Base-by-base conservation (phyloP, 768 basidiomycete genomes). In the Hypholoma fasciculare region DNA sequence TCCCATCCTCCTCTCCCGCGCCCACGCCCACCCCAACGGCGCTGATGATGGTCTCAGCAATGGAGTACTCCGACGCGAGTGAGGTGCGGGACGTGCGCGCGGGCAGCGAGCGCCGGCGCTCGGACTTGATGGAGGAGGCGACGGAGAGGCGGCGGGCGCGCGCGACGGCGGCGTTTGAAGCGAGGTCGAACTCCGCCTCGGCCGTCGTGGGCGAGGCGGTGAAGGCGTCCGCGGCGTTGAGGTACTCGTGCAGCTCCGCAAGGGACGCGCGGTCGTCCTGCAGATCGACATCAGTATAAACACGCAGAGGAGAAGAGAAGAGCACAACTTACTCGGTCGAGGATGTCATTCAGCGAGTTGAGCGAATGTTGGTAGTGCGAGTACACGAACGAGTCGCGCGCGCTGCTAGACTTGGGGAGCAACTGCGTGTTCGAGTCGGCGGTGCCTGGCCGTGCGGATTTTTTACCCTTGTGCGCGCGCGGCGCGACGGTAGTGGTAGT, bases 201-300 rank as follows among this genome's bases (percentile, higher is more conserved):
- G 20, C 49, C 16, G 47, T 27, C 16, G 47, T 39, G 38, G 40
- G 30, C 23, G 48, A 40, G 7, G 56, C 4, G n/a, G 34, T 4
- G 9, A 36, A 26, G 19, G 34, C 26, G 39, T 66, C 68, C 39
- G 36, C 69, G 30, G 71, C 73, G 48, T 79, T 83, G 42, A 92
- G 77, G 69, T 86, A 86, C 63, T 86, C 81, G 68, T 92, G 89
- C 11, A 92, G 78, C 67, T 90, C 88, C 3, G 85, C 83, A 6
- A 94, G 81, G 2, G 89, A 90, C 63, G 80, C 82, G 60, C 78
- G 80, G 68, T 94, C 92, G 65, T 93, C 90, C 91, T 92, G 66
- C 42, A 47, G 44, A 39, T 46, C 56, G 61, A 30, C 34, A n/a
- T 57, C n/a, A 43, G 36, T 17, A 26, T 39, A 6, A 36, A 27